Conservation (phyloP, 306 rosid species). For the Sicyos edulis region DNA sequence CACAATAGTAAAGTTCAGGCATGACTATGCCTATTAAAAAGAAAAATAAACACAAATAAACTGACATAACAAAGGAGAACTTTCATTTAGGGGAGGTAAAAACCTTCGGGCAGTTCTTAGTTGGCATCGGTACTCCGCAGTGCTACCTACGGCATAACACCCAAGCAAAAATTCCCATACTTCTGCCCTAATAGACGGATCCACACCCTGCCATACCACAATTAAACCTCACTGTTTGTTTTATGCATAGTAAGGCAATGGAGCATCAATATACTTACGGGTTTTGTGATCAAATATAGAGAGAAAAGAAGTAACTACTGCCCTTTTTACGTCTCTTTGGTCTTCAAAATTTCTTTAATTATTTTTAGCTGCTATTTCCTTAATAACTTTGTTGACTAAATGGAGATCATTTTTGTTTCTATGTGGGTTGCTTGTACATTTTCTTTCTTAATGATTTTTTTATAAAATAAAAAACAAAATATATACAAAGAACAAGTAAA, state of each 20-base stretch:
- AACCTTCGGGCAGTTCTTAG: conserved; percentile 84
- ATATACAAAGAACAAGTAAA: not conserved
- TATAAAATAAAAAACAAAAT: not conserved
- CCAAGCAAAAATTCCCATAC: conserved; percentile 98
- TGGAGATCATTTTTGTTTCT: not conserved
- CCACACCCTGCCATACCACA: conserved; percentile 60
- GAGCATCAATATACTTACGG: conserved; percentile 25
- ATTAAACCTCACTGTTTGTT: conserved; percentile 5
- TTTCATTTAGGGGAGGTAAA: conserved; percentile 6
- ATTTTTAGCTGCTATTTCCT: not conserved
- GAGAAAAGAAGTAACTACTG: not conserved
- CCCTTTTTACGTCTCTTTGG: not conserved
- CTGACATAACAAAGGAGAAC: not conserved
- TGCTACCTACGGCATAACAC: conserved; percentile 73
- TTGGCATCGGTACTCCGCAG: conserved; percentile 56
- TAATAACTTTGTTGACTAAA: not conserved
- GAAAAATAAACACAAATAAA: not conserved
- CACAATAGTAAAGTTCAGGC: not conserved
- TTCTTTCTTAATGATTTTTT: not conserved
- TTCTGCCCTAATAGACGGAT: conserved; percentile 79
- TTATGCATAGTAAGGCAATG: conserved; percentile 19
- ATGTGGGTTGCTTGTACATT: not conserved
- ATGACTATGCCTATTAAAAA: not conserved
- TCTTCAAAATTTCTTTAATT: not conserved
- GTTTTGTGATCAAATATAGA: not conserved